Evolutionary conservation across 192 early-diverging fungal species (phyloP).

Genomic region (Coemansia sp.): DNA sequence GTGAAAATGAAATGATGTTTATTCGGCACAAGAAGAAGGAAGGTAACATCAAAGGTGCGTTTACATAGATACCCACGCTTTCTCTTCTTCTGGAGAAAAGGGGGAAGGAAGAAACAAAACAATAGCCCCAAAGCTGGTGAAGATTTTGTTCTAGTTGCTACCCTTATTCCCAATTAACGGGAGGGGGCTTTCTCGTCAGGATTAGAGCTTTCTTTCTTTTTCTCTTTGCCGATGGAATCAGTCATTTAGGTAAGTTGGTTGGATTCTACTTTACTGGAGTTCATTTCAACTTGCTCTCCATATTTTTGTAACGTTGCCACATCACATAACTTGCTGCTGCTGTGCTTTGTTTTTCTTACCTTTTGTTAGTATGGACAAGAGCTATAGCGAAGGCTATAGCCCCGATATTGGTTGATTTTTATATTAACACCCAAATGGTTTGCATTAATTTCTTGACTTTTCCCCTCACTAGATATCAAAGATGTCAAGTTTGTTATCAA

Average conservation of each 20-base stretch:
- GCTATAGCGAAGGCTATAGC: too few species aligned
- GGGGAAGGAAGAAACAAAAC: too few species aligned
- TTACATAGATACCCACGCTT: too few species aligned
- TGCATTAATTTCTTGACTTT: not conserved
- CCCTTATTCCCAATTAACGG: not conserved
- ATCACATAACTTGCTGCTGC: not conserved
- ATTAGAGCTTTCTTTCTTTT: not conserved
- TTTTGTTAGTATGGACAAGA: too few species aligned
- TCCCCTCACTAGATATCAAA: constrained; percentile 88
- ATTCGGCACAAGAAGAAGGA: not conserved
- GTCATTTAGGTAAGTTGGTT: constrained; percentile 7
- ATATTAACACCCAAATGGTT: not conserved
- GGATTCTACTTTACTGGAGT: constrained; percentile 9
- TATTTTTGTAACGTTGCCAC: not conserved
- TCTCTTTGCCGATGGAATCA: constrained; percentile 6
- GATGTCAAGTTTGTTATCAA: constrained; percentile 98
- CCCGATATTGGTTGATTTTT: not conserved
- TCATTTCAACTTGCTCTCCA: constrained; percentile 11
- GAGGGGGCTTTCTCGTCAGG: not conserved
- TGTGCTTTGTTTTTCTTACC: not conserved
- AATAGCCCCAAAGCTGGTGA: too few species aligned
- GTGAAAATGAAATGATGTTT: constrained; percentile 1
- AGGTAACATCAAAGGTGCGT: not conserved
- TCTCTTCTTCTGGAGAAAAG: too few species aligned
- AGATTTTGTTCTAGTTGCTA: not conserved